Evolutionary conservation across 768 basidiomycete species (phyloP).

Genomic region (Hemileccinum rubropunctum): DNA sequence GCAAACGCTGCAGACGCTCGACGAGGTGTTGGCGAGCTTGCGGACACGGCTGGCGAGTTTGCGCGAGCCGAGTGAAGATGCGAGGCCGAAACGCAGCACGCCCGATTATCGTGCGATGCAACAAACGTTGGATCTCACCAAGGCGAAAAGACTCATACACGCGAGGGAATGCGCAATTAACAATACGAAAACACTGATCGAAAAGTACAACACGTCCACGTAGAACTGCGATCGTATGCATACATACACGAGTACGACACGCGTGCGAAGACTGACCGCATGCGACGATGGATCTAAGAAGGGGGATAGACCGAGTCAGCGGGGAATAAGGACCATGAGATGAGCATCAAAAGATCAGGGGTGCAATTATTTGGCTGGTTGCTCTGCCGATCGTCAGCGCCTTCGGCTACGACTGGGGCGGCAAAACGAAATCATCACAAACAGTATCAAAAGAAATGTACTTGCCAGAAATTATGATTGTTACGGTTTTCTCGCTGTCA

Average conservation of each 20-base stretch:
- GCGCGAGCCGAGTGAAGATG: background rate
- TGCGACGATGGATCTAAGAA: background rate
- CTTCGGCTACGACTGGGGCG: slow-evolving; percentile 70
- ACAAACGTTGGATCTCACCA: slow-evolving; percentile 49
- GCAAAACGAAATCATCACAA: slow-evolving; percentile 62
- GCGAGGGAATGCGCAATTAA: slow-evolving; percentile 70
- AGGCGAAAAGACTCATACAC: slow-evolving; percentile 62
- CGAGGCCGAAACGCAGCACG: background rate
- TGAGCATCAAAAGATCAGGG: slow-evolving; percentile 41
- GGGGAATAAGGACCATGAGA: background rate
- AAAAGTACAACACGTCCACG: slow-evolving; percentile 31
- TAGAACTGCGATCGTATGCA: background rate
- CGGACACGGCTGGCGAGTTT: slow-evolving; percentile 40
- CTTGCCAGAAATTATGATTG: slow-evolving; percentile 25
- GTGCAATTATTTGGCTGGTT: slow-evolving; percentile 66
- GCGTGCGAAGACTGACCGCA: background rate
- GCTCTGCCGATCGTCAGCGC: slow-evolving; percentile 68
- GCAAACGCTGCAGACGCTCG: slow-evolving; percentile 54
- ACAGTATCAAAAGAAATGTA: slow-evolving; percentile 9
- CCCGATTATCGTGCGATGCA: slow-evolving; percentile 47
- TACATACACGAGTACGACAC: background rate
- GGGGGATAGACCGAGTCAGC: slow-evolving; percentile 11
- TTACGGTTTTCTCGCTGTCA: slow-evolving; percentile 6
- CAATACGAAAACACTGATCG: slow-evolving; percentile 54
- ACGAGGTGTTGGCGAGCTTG: slow-evolving; percentile 56